These are phyloP conservation scores for Penicillium sp. DNA, from an alignment of 2,329 filamentous ascomycete species.

Conservation along the genomic window DNA sequence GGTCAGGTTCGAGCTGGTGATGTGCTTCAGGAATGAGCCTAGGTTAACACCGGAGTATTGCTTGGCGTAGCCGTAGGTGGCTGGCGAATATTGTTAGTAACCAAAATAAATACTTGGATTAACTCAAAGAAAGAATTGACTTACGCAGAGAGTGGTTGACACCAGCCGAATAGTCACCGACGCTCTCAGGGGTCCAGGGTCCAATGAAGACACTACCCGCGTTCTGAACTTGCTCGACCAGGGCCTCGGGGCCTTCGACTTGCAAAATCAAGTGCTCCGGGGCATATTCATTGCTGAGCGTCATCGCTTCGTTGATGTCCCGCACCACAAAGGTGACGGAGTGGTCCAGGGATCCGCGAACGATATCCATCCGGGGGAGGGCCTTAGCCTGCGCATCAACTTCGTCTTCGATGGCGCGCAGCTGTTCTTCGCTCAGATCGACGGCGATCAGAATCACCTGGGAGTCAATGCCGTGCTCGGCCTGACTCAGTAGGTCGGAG, in stretches of 20 bases:
- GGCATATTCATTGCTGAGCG: conserved; percentile 88
- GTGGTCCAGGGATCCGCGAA: conserved; percentile 86
- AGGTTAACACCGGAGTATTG: conserved; percentile 98
- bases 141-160: conserved; percentile 97
- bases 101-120: background rate
- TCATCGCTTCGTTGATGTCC: conserved; percentile 73
- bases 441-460: conserved; percentile 92
- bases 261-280: conserved; percentile 97
- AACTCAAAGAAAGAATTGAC: conserved; percentile 43
- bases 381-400: conserved; percentile 84
- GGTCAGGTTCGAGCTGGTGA: conserved; percentile 90
- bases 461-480: conserved; percentile 94
- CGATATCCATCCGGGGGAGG: conserved; percentile 89
- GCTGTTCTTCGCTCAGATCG: conserved; percentile 71
- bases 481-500: conserved; percentile 90
- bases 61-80: conserved; percentile 96
- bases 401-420: conserved; percentile 87
- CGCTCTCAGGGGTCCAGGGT: conserved; percentile 94
- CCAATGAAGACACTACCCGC: conserved; percentile 96
- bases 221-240: conserved; percentile 82
- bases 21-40: conserved; percentile 95
- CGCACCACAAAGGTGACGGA: conserved; percentile 82
- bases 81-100: conserved; percentile 51
- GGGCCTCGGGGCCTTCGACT: conserved; percentile 72
- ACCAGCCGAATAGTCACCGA: conserved; percentile 96